phyloP scores from a whole-genome alignment of 1,139 yeast genomes.

The Suhomyces yuchorum region DNA sequence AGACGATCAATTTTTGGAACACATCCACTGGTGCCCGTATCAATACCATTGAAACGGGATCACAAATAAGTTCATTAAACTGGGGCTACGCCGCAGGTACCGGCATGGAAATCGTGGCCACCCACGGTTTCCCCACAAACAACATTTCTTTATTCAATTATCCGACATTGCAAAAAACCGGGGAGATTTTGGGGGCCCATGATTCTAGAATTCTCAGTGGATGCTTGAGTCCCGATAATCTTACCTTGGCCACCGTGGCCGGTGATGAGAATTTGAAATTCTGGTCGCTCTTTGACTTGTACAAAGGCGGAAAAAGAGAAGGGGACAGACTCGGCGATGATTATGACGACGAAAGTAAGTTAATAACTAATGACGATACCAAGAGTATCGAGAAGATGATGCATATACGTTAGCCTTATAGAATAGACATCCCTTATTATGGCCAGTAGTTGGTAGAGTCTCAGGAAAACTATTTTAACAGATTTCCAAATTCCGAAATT shows the following conservation, averaged over 20 bases:
- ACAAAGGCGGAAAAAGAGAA: slow-evolving; percentile 34
- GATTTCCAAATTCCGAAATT: no score
- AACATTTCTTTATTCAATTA: slow-evolving; percentile 82
- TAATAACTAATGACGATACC: slow-evolving; percentile 18
- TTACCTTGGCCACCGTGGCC: slow-evolving; percentile 90
- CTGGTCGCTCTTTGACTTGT: slow-evolving; percentile 83
- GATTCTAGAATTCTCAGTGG: slow-evolving; percentile 86
- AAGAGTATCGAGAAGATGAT: slow-evolving; percentile 22
- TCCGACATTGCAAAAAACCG: slow-evolving; percentile 84
- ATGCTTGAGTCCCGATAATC: slow-evolving; percentile 85
- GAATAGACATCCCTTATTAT: neutral
- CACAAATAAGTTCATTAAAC: slow-evolving; percentile 87
- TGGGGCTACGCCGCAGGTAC: slow-evolving; percentile 83
- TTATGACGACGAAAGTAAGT: slow-evolving; percentile 22
- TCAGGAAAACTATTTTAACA: no score
- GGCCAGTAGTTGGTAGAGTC: neutral
- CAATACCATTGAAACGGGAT: slow-evolving; percentile 86
- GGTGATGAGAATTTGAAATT: slow-evolving; percentile 96
- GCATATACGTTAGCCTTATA: slow-evolving; percentile 19
- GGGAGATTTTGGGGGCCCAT: slow-evolving; percentile 85
- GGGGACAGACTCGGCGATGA: slow-evolving; percentile 23
- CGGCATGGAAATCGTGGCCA: slow-evolving; percentile 85
- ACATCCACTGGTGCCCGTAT: slow-evolving; percentile 86
- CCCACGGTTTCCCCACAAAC: slow-evolving; percentile 93
- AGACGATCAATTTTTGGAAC: slow-evolving; percentile 93